Base-by-base conservation (phyloP, 164 flowering plant genomes). In the Dillenia turbinata region DNA sequence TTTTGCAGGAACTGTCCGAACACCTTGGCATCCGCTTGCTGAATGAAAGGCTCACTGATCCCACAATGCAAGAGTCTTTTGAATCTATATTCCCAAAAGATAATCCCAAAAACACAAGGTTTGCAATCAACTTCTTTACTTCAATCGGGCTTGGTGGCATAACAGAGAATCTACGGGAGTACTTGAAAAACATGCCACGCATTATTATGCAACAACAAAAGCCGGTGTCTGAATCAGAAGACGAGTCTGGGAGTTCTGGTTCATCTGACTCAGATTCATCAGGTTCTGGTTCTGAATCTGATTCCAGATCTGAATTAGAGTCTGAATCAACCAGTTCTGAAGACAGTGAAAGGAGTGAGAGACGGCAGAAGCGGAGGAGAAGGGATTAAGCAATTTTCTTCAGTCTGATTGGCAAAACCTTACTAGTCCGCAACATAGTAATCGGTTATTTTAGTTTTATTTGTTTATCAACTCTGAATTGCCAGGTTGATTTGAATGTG, bases 121-220 rank as follows among this genome's bases (percentile, higher is more conserved):
- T 94, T 65, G 55, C 96, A 0, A 94, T 94, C 52, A 94, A 89
- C 69, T 89, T 89, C 64, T 94, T 94, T 65, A 94, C 97, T 8
- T 94, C 99, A 33, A 89, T 91, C 68, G 97, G 99, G 45, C 90
- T 91, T 55, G 93, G 96, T 66, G 95, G 97, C 45, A 83, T 89
- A 56, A 89, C 93, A 5, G 95, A 91, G 64, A 89, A 81, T 54
- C 56, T 94, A 62, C 83, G 96, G 1, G 97, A 94, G 72, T 91
- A 84, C 66, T 62, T 91, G 64, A 89, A 94, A 75, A 89, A 89
- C 56, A 93, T 93, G 96, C 96, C 96, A 0, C 74, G 89, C 10
- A 85, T 87, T 2, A 90, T 93, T 22, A 88, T 93, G 98, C 92
- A 90, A 64, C 96, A 90, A 63, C 88, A 85, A 47, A 78, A 87